Conservation (phyloP, 495 filamentous ascomycete genomes). For the Aspergillus baeticus region DNA sequence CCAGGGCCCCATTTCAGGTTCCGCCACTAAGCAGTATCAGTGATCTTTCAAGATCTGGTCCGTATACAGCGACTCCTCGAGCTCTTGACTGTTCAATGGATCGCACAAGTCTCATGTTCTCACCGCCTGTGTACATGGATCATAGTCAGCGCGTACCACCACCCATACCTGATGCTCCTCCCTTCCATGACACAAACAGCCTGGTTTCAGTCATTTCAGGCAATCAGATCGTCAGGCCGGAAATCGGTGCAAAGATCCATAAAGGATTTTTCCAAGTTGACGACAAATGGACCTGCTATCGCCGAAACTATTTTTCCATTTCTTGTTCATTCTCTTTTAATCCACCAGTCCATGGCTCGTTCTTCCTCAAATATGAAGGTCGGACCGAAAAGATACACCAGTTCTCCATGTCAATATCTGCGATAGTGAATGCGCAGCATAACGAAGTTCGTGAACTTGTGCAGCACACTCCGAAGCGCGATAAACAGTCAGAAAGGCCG, state of each 20-base stretch:
- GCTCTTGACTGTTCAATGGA: conserved; percentile 35
- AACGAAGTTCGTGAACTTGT: conserved; percentile 83
- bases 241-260: conserved; percentile 83
- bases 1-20: conserved; percentile 32
- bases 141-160: conserved; percentile 31
- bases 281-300: conserved; percentile 92
- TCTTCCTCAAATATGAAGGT: conserved; percentile 48
- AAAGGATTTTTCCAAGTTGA: conserved; percentile 90
- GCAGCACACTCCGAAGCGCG: conserved; percentile 92
- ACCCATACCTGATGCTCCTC: conserved; percentile 44
- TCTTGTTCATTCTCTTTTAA: conserved; percentile 75
- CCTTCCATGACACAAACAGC: conserved; percentile 56
- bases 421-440: conserved; percentile 75
- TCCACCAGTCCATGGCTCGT: conserved; percentile 38
- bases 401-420: conserved; percentile 83
- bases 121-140: conserved; percentile 31
- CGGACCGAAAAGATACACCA: conserved; percentile 57
- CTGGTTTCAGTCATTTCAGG: conserved; percentile 58
- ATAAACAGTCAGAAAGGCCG: conserved; percentile 82
- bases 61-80: conserved; percentile 37
- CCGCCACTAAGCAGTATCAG: conserved; percentile 34
- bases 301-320: conserved; percentile 92
- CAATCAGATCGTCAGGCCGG: conserved; percentile 65
- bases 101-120: conserved; percentile 31
- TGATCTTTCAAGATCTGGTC: conserved; percentile 33